Evolutionary conservation across 2,329 filamentous ascomycete genomes (phyloP).

Genomic region (Stachybotrys elegans): DNA sequence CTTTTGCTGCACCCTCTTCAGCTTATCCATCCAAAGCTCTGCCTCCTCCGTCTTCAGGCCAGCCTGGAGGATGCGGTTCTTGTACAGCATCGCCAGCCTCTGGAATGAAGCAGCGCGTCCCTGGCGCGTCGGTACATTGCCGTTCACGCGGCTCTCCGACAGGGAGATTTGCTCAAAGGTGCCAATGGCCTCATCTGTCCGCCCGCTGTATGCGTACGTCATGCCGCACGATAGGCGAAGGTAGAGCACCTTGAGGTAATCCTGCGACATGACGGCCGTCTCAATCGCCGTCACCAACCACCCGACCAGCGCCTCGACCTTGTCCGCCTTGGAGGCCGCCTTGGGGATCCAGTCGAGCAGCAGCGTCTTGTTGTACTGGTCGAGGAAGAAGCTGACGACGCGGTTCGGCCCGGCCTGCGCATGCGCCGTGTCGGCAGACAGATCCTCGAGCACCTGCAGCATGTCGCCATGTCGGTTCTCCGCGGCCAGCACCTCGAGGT

Average conservation of each 20-base stretch:
- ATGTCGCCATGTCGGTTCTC: slow-evolving; percentile 31
- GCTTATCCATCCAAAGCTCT: slow-evolving; percentile 24
- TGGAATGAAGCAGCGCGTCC: slow-evolving; percentile 35
- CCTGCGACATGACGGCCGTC: slow-evolving; percentile 25
- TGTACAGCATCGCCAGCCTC: slow-evolving; percentile 32
- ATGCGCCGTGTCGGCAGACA: slow-evolving; percentile 21
- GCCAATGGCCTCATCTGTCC: slow-evolving; percentile 26
- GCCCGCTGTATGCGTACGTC: slow-evolving; percentile 27
- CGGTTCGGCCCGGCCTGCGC: slow-evolving; percentile 18
- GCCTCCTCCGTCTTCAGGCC: slow-evolving; percentile 21
- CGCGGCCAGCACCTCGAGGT: slow-evolving; percentile 29
- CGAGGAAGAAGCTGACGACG: slow-evolving; percentile 29
- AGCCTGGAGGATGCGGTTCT: slow-evolving; percentile 23
- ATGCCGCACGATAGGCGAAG: slow-evolving; percentile 30
- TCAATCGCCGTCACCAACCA: slow-evolving; percentile 25
- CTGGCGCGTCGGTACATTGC: slow-evolving; percentile 32
- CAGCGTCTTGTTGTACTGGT: slow-evolving; percentile 25
- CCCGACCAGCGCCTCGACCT: slow-evolving; percentile 23
- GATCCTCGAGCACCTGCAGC: slow-evolving; percentile 26
- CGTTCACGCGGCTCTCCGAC: slow-evolving; percentile 31
- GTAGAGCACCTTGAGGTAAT: slow-evolving; percentile 31
- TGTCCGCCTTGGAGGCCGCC: slow-evolving; percentile 29
- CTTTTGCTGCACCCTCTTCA: slow-evolving; percentile 30
- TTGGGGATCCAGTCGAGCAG: slow-evolving; percentile 35
- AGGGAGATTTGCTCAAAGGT: slow-evolving; percentile 31